Percentiles rank a stretch among this genome's conserved stretches.
These are phyloP conservation scores for Neofusicoccum umdonicola DNA, from an alignment of 2,329 filamentous ascomycete species.

Conservation along the genomic window DNA sequence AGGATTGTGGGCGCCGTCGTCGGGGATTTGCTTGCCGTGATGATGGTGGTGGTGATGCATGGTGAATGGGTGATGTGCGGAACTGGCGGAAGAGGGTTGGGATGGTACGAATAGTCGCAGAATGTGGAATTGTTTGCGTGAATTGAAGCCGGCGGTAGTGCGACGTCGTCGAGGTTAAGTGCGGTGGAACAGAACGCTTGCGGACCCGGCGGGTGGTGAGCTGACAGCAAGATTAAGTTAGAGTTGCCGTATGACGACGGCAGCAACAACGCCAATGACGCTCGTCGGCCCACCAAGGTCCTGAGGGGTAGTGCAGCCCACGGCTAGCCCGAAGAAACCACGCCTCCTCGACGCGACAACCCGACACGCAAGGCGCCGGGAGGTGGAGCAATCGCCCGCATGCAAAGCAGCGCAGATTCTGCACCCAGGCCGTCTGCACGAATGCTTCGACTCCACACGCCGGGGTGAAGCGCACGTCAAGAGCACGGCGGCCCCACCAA, in stretches of 20 bases:
- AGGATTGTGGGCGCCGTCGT: background rate
- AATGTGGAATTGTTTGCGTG: background rate
- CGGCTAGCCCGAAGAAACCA: too few species aligned
- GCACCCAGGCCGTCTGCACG: too few species aligned
- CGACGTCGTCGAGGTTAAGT: background rate
- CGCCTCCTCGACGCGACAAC: too few species aligned
- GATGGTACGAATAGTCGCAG: background rate
- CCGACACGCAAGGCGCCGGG: too few species aligned
- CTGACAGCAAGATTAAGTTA: slow-evolving; percentile 1
- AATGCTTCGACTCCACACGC: too few species aligned
- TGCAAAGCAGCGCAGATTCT: too few species aligned
- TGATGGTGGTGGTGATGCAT: too few species aligned
- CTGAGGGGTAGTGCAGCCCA: too few species aligned
- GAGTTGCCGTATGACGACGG: background rate
- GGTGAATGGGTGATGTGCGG: too few species aligned
- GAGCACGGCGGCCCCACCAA: background rate
- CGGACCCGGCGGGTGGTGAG: background rate
- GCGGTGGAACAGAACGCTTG: background rate
- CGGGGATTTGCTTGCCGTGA: background rate
- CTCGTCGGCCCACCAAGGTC: background rate
- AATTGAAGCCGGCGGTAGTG: too few species aligned
- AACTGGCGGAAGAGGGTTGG: background rate
- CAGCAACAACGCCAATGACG: background rate
- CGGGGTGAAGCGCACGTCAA: too few species aligned
- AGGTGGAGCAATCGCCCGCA: too few species aligned